Base-by-base conservation (phyloP, 1,284 basidiomycete species). In the Tilletiopsis washingtonensis region DNA sequence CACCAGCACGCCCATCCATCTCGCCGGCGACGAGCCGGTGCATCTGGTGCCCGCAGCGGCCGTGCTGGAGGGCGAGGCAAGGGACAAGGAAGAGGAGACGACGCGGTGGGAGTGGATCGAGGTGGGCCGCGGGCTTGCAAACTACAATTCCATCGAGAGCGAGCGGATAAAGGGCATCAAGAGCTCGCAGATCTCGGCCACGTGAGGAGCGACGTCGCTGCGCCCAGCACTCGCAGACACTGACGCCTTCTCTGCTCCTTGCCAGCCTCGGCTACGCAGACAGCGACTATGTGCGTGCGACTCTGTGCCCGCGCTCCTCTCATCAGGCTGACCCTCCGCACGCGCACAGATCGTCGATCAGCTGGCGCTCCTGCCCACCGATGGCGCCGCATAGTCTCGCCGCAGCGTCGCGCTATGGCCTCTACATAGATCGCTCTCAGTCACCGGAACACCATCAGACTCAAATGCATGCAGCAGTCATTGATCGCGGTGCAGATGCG, bases 101-200 rank as follows among this genome's bases (percentile, higher is more conserved):
- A 43, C 37, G 14, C 25, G 23, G n/a, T 84, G 82, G 77, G 86
- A 93, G 61, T 77, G 89, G 24, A 77, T 88, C 39, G 91, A 96
- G 72, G 87, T 98, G 24, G 94, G 91, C 0, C 81, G 91, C 39
- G 94, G 93, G 0, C 77, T 97, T 40, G 89, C 89, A 9, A 96
- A 93, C 75, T 98, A 96, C 72, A 97, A 94, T 69, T 93, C 86
- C 39, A 84, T 83, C 39, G 91, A 97, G 74, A 91, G 96, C 57
- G 79, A 81, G 49, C 81, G 84, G 54, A 85, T 97, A 54, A 91
- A 88, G 73, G 91, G 93, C 1, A 36, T 68, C 11, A 67, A 69
- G 43, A 61, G 57, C 23, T 53, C 21, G n/a, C 2, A 20, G n/a
- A 3, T 26, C 4, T 27, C 9, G 19, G 7, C 9, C 38, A 43